A percentile compares a stretch with the other conserved stretches of the same genome.
Evolutionary conservation across 768 basidiomycete species (phyloP).

Genomic region (Crepidotus variabilis): DNA sequence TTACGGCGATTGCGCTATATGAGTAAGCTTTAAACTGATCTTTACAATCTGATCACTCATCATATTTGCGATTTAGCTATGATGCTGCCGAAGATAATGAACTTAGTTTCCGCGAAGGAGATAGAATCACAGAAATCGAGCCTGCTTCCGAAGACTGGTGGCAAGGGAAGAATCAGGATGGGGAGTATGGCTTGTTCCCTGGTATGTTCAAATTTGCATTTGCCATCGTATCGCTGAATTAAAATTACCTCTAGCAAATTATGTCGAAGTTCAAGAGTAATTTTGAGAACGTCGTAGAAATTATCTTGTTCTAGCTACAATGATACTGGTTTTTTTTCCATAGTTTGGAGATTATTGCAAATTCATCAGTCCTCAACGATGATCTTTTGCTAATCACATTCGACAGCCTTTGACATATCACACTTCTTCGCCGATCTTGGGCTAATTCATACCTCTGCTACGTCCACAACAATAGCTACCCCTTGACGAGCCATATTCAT

Average conservation of each 20-base stretch:
- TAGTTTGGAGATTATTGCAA: too few relatives aligned
- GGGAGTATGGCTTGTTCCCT: constrained; percentile 70
- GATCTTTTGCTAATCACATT: background rate
- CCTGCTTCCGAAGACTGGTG: constrained; percentile 89
- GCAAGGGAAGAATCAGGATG: constrained; percentile 59
- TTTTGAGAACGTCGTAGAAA: background rate
- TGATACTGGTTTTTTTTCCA: background rate
- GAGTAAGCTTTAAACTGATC: constrained; percentile 42
- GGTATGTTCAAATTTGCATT: constrained; percentile 36
- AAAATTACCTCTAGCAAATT: constrained; percentile 26
- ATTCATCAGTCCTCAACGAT: background rate
- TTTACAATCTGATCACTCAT: background rate
- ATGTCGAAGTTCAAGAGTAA: constrained; percentile 33
- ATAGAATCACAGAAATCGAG: constrained; percentile 74
- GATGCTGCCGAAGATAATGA: constrained; percentile 93
- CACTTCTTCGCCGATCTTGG: background rate
- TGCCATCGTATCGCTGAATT: background rate
- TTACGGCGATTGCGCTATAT: constrained; percentile 63
- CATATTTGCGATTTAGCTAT: constrained; percentile 49
- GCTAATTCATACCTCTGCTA: too few relatives aligned
- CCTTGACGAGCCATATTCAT: too few relatives aligned
- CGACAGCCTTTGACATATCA: background rate
- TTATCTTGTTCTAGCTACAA: background rate
- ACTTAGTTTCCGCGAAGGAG: constrained; percentile 80
- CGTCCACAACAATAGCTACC: too few relatives aligned